A percentile compares a stretch with the other conserved stretches of the same genome.
phyloP scores from a whole-genome alignment of 306 rosid species.

The Citrullus amarus region DNA sequence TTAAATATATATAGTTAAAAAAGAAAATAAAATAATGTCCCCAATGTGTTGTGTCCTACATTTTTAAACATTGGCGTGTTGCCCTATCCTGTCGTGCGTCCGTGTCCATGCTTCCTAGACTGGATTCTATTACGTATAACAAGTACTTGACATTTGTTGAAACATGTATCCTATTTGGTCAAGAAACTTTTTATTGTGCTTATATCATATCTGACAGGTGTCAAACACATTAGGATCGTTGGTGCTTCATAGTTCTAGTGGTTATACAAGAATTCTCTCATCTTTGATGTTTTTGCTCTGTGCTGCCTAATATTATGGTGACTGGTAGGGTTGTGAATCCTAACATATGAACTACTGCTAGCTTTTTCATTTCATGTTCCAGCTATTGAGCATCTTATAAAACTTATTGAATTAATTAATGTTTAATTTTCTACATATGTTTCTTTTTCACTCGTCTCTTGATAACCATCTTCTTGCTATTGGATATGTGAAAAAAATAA shows the following conservation, averaged over 20 bases:
- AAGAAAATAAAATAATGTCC: too few relatives aligned
- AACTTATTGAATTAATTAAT: background rate
- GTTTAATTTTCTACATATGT: background rate
- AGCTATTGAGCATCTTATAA: background rate
- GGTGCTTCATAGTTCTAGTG: background rate
- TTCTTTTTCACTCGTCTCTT: background rate
- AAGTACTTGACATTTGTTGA: background rate
- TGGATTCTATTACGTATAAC: background rate
- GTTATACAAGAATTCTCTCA: background rate
- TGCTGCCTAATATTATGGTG: background rate
- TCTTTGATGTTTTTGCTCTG: background rate
- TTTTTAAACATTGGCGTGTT: too few relatives aligned
- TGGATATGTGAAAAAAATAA: background rate
- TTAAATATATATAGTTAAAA: too few relatives aligned
- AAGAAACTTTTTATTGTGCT: background rate
- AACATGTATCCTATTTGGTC: background rate
- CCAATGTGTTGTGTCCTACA: too few relatives aligned
- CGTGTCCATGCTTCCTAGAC: too few relatives aligned
- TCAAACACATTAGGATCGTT: background rate
- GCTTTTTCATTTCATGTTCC: background rate
- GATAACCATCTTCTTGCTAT: background rate
- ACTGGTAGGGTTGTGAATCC: background rate
- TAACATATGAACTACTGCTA: background rate
- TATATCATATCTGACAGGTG: background rate
- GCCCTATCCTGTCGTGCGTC: too few relatives aligned